A percentile compares a stretch with the other conserved stretches of the same genome.
phyloP scores from a whole-genome alignment of 2,329 filamentous ascomycete species.

The Aureobasidium mangrovei region DNA sequence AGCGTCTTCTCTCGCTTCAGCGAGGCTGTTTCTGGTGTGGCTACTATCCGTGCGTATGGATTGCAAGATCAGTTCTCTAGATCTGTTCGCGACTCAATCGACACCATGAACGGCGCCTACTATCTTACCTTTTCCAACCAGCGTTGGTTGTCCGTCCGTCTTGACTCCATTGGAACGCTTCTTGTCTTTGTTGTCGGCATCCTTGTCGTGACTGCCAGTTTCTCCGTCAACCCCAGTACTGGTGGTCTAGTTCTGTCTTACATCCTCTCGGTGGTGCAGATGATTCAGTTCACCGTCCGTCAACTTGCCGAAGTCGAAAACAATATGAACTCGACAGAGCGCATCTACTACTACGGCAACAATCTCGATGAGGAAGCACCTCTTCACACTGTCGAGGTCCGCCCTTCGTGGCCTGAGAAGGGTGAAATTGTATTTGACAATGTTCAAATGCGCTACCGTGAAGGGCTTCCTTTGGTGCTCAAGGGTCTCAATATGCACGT shows the following conservation, averaged over 20 bases:
- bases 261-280: conserved; percentile 84
- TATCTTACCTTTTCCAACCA: conserved; percentile 94
- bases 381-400: conserved; percentile 61
- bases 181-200: conserved; percentile 85
- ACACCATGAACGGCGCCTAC: conserved; percentile 90
- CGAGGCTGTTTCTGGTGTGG: conserved; percentile 74
- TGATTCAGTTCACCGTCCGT: conserved; percentile 91
- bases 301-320: conserved; percentile 95
- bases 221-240: conserved; percentile 75
- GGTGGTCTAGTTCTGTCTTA: conserved; percentile 85
- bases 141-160: conserved; percentile 77
- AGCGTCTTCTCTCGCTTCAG: conserved; percentile 83
- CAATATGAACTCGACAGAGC: conserved; percentile 94
- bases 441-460: conserved; percentile 45
- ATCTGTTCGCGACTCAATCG: conserved; percentile 63
- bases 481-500: conserved; percentile 56
- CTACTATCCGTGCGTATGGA: conserved; percentile 84
- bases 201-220: conserved; percentile 83
- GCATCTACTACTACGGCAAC: conserved; percentile 81
- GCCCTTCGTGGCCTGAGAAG: conserved; percentile 71
- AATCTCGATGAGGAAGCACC: conserved; percentile 84
- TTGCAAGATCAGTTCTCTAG: conserved; percentile 64
- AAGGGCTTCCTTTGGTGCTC: conserved; percentile 40
- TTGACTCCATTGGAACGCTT: conserved; percentile 75
- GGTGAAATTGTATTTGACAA: conserved; percentile 55